These are phyloP conservation scores for Phalaenopsis equestris DNA, from an alignment of 106 monocot species.

Conservation along the genomic window DNA sequence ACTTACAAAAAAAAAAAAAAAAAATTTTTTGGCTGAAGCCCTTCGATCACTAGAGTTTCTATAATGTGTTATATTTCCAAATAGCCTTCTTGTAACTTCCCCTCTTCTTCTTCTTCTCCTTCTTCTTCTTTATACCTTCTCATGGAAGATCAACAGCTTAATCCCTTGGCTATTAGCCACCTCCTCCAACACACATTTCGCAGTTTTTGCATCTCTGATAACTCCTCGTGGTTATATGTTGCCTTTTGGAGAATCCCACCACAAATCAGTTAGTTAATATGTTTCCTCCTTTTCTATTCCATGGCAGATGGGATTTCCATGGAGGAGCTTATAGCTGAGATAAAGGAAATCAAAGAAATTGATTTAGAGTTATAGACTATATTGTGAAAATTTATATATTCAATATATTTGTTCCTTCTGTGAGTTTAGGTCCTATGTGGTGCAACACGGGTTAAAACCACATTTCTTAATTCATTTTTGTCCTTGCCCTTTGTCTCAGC, in stretches of 20 bases:
- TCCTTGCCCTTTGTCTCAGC: too few species aligned
- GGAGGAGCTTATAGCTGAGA: conserved; percentile 49
- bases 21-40: too few species aligned
- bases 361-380: conserved; percentile 15
- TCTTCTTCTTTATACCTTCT: not conserved
- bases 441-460: too few species aligned
- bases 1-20: too few species aligned
- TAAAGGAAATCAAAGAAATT: conserved; percentile 74
- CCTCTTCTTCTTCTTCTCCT: not conserved
- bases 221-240: conserved; percentile 91
- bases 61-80: not conserved
- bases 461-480: too few species aligned
- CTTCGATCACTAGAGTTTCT: too few species aligned
- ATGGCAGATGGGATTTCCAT: conserved; percentile 66
- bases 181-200: conserved; percentile 52
- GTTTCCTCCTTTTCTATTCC: not conserved
- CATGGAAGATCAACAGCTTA: conserved; percentile 51
- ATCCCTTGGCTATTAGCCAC: conserved; percentile 32
- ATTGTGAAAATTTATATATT: not conserved
- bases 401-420: too few species aligned
- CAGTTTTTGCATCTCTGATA: conserved; percentile 67
- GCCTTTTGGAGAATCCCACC: conserved; percentile 98
- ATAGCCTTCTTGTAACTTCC: not conserved
- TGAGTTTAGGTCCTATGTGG: too few species aligned
- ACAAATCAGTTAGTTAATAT: not conserved